Evolutionary conservation across 1,284 basidiomycete genomes (phyloP), one percentile per base, ranked within the genome.

Genomic region (Papiliotrema flavescens): DNA sequence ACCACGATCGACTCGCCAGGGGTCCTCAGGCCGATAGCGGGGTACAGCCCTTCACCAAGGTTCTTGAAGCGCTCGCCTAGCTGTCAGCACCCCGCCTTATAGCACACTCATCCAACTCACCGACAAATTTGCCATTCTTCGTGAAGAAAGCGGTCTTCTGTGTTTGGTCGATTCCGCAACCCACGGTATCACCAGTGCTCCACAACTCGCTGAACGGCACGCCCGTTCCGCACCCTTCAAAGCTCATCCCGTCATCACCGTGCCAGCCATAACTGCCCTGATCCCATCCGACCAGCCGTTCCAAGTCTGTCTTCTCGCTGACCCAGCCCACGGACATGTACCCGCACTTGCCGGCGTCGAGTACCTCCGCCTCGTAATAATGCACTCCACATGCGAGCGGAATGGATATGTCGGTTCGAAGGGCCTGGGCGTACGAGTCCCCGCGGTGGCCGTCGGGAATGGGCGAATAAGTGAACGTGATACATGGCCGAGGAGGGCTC

Each of bases 211-310:
- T 87, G 71, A 87, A 94, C n/a, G 81, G 75, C 51, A 80, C 81
- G 7, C 89, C 89, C 36, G 80, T 82, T 61, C 84, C 88, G 58
- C 87, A 85, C 3, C 84, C 83, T 22, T 86, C 83, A 75, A 89
- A 91, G 2, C 84, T 81, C 61, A 81, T 83, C 5, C 93, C 93
- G 68, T 92, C 91, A 70, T 95, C 91, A n/a, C 88, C 90, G 69
- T 94, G 89, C 75, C 91, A 97, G 39, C 90, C 92, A 86, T 89
- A 95, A n/a, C 89, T 91, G 52, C 85, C 83, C 58, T 80, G 79
- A 70, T 94, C 91, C 89, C 90, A 94, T 3, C 92, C 92, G 15
- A 92, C 90, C 35, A 94, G 81, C 50, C 90, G 84, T 24, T 82
- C 82, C 49, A 89, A 76, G 66, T 83, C 83, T 43, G 86, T 84